These are phyloP conservation scores for Hibiscus trionum DNA, from an alignment of 345 rosid species.

Conservation along the genomic window DNA sequence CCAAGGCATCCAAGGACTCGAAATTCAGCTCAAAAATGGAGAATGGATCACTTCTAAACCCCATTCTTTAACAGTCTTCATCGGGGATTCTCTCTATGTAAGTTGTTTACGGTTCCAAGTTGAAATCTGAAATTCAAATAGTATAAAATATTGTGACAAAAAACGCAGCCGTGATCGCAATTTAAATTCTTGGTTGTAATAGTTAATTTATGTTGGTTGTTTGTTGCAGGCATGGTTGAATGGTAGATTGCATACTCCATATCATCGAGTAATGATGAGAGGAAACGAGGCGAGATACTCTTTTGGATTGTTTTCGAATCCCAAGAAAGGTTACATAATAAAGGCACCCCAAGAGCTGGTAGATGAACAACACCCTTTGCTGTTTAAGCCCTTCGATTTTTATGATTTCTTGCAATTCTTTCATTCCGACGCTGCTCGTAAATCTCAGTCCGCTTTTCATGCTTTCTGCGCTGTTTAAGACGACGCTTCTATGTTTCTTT, in stretches of 20 bases:
- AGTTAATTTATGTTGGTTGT: too few species aligned
- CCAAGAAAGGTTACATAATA: neutral
- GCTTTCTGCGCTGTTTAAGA: neutral
- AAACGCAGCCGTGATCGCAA: too few species aligned
- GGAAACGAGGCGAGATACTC: slow-evolving; percentile 7
- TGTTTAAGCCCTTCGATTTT: slow-evolving; percentile 13
- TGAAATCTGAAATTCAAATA: too few species aligned
- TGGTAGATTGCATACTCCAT: slow-evolving; percentile 5
- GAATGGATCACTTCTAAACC: slow-evolving; percentile 19
- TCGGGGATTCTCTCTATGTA: slow-evolving; percentile 4
- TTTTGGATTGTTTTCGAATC: neutral
- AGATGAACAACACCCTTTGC: slow-evolving; percentile 11
- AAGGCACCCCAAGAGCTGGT: slow-evolving; percentile 10
- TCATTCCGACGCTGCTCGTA: neutral
- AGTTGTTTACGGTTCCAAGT: neutral
- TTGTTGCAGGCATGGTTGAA: slow-evolving; percentile 11
- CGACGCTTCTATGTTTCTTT: too few species aligned
- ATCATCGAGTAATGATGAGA: slow-evolving; percentile 5
- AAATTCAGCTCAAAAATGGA: slow-evolving; percentile 24
- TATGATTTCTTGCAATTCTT: neutral
- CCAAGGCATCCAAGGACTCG: slow-evolving; percentile 27
- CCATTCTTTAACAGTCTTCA: slow-evolving; percentile 6
- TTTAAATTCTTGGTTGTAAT: too few species aligned
- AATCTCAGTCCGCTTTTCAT: neutral
- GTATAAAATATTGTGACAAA: too few species aligned